These are phyloP conservation scores for Alternaria gansuensis DNA, from an alignment of 2,329 filamentous ascomycete genomes.

Conservation along the genomic window DNA sequence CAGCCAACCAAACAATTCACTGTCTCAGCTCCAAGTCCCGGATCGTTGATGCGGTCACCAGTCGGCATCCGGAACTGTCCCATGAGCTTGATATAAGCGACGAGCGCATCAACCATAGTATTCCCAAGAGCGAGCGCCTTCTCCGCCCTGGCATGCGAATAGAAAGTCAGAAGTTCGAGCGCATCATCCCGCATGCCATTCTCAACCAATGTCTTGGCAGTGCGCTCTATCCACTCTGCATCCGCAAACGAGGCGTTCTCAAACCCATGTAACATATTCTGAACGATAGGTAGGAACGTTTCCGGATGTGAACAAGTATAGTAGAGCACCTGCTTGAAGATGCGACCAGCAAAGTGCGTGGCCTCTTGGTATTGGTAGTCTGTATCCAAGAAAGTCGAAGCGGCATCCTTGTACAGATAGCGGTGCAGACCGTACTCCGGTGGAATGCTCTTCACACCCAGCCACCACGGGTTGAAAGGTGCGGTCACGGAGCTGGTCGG, in stretches of 20 bases:
- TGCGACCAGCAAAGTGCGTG: slow-evolving; percentile 37
- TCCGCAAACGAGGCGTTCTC: slow-evolving; percentile 39
- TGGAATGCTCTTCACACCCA: slow-evolving; percentile 44
- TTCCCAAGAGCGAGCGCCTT: slow-evolving; percentile 37
- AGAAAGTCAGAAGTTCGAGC: slow-evolving; percentile 35
- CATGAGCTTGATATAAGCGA: slow-evolving; percentile 38
- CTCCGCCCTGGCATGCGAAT: slow-evolving; percentile 38
- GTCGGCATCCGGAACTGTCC: slow-evolving; percentile 33
- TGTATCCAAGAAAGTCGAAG: slow-evolving; percentile 45
- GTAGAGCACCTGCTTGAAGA: slow-evolving; percentile 43
- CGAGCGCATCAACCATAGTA: slow-evolving; percentile 39
- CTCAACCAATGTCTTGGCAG: slow-evolving; percentile 30
- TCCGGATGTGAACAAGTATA: slow-evolving; percentile 44
- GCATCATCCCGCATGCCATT: slow-evolving; percentile 31
- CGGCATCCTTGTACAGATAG: slow-evolving; percentile 48
- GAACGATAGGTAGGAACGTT: slow-evolving; percentile 34
- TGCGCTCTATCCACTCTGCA: slow-evolving; percentile 36
- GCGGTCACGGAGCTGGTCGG: slow-evolving; percentile 49
- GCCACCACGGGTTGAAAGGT: slow-evolving; percentile 50
- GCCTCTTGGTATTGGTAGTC: slow-evolving; percentile 49
- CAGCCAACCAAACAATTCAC: slow-evolving; percentile 44
- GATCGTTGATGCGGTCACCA: slow-evolving; percentile 40
- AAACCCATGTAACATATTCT: slow-evolving; percentile 40
- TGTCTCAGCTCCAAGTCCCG: slow-evolving; percentile 40
- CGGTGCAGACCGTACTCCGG: slow-evolving; percentile 49